Conservation (phyloP, 208 protist species). For the Leishmania gerbilli region DNA sequence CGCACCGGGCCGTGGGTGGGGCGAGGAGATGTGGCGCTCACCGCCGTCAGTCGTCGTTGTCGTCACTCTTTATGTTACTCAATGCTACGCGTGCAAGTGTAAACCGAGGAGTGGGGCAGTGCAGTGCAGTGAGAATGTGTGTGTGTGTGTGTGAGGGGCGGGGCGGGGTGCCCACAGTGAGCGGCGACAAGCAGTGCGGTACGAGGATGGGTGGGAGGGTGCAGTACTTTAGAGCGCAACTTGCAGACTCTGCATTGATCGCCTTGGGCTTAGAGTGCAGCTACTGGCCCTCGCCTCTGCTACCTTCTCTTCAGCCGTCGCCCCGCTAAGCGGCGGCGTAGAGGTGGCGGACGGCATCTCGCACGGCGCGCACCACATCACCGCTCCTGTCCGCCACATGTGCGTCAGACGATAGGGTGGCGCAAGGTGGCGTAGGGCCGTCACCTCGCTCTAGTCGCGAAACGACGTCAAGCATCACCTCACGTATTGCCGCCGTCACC, state of each 20-base stretch:
- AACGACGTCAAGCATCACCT: slow-evolving; percentile 14
- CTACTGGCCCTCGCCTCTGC: background rate
- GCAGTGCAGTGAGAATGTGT: too few relatives aligned
- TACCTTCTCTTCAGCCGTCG: background rate
- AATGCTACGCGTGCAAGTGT: background rate
- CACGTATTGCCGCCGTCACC: slow-evolving; percentile 14
- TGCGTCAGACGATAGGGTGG: background rate
- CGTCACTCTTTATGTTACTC: background rate
- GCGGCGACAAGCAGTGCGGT: background rate
- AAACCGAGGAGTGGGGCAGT: background rate
- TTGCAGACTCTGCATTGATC: background rate
- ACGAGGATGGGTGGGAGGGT: background rate
- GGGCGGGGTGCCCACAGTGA: background rate
- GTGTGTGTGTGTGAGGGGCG: too few relatives aligned
- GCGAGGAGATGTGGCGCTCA: background rate
- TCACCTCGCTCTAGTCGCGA: background rate
- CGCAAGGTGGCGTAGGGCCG: background rate
- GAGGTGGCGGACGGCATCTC: slow-evolving; percentile 3
- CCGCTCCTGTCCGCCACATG: background rate
- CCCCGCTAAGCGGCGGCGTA: background rate
- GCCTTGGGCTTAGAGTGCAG: background rate
- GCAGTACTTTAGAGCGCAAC: background rate
- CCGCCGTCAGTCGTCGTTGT: background rate
- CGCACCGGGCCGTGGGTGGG: background rate
- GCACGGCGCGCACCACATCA: slow-evolving; percentile 5